phyloP scores from a whole-genome alignment of 148 eudicot species.

The Gaultheria prostrata region DNA sequence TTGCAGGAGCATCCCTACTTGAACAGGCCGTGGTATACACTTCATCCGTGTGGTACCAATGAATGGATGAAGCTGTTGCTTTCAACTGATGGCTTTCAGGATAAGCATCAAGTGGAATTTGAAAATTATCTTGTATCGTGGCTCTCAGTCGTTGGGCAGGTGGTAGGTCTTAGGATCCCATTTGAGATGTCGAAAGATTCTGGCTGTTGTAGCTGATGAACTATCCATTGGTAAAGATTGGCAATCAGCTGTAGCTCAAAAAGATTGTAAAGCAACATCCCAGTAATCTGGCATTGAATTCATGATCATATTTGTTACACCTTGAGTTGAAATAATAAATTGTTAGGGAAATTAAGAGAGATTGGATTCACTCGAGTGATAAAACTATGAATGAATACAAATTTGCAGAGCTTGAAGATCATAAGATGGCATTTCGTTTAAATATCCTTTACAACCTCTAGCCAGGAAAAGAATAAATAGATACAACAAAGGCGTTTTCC shows the following conservation, averaged over 20 bases:
- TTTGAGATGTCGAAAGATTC: slow-evolving; percentile 40
- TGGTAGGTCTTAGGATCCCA: slow-evolving; percentile 73
- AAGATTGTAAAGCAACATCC: slow-evolving; percentile 6
- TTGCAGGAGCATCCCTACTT: slow-evolving; percentile 85
- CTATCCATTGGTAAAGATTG: not conserved
- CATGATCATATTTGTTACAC: not conserved
- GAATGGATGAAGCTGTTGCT: slow-evolving; percentile 80
- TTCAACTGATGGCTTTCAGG: slow-evolving; percentile 22
- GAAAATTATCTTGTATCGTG: slow-evolving; percentile 66
- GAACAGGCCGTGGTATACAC: slow-evolving; percentile 80
- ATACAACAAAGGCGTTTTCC: not conserved
- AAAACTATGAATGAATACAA: not conserved
- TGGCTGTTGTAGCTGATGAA: slow-evolving; percentile 5
- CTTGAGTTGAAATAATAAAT: not conserved
- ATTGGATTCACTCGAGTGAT: not conserved
- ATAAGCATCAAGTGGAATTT: slow-evolving; percentile 20
- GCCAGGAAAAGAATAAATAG: not conserved
- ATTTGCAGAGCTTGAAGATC: not conserved
- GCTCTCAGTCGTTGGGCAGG: slow-evolving; percentile 87
- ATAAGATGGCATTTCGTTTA: not conserved
- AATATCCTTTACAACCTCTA: not conserved
- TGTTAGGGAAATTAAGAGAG: not conserved
- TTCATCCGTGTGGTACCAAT: slow-evolving; percentile 94
- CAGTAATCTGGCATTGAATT: not conserved
- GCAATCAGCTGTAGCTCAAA: not conserved